Percentiles rank a stretch among this genome's conserved stretches.
phyloP scores from a whole-genome alignment of 305 asterid species.

The Fraxinus nigra region DNA sequence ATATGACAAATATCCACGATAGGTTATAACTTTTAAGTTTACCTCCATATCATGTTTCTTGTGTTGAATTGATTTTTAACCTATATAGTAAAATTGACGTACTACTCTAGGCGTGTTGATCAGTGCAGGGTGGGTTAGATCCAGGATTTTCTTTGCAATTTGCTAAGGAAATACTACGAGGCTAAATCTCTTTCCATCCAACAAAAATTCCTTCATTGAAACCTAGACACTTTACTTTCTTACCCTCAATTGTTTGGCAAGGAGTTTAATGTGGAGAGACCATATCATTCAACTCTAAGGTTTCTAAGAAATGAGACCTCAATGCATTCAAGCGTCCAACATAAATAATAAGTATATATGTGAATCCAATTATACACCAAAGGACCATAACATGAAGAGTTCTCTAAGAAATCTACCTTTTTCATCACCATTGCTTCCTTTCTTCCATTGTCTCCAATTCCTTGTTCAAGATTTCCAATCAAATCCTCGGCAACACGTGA shows the following conservation, averaged over 20 bases:
- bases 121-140: not conserved
- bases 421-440: slow-evolving; percentile 64
- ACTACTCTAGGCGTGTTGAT: not conserved
- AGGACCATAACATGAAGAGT: not conserved
- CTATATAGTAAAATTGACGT: not conserved
- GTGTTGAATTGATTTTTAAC: not conserved
- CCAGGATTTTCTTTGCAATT: not conserved
- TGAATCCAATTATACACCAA: not conserved
- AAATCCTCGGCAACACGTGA: slow-evolving; percentile 49
- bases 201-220: not conserved
- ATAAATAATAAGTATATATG: not conserved
- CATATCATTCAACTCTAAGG: not conserved
- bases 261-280: not conserved
- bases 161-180: not conserved
- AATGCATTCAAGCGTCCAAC: not conserved
- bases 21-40: too few relatives aligned
- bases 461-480: slow-evolving; percentile 32
- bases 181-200: not conserved
- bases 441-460: slow-evolving; percentile 33
- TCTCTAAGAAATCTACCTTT: slow-evolving; percentile 37
- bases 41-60: not conserved
- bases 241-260: not conserved
- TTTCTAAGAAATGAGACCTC: not conserved
- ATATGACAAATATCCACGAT: not conserved
- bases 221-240: not conserved